Evolutionary conservation across 1,284 basidiomycete genomes (phyloP), one percentile per base, ranked within the genome.

Genomic region (Rhodofomes roseus): DNA sequence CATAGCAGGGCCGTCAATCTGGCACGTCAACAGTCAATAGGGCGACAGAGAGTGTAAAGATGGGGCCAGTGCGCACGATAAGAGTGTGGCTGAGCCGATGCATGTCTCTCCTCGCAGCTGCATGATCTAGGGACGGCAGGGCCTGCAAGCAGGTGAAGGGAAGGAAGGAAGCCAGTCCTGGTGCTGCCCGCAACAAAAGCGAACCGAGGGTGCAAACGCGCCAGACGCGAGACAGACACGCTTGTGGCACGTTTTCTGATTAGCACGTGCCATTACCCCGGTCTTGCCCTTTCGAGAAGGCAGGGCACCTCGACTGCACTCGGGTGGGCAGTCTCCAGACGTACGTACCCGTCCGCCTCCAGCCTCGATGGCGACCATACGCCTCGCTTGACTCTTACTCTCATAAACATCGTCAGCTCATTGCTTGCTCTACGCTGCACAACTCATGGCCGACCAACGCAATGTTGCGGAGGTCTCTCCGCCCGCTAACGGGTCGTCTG

Each of bases 81-180:
- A 76, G 60, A 90, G 65, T 53, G 88, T 83, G 58, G 84, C 87
- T 62, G 81, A 73, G 60, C 85, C 83, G 43, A 92, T 80, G 71
- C 86, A 91, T 63, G 88, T 64, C 80, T 90, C 89, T 37, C 89
- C 89, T 60, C 81, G 86, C 83, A 89, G 55, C 63, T 56, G 56
- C 51, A 59, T 58, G 50, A 59, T 59, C 41, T 53, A 40, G 53
- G 50, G 56, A 34, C 31, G 31, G 54, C 51, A 54, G 55, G 40
- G 52, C 50, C 50, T 52, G 50, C 50, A 52, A 52, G 50, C 50
- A 60, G 61, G 56, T 52, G 58, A 61, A 63, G 67, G 71, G 57
- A 64, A 57, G 64, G 70, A 69, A 69, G 67, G 66, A 72, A 63
- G 65, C 63, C 62, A 64, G 66, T 55, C 62, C 61, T 39, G 52